A percentile compares a stretch with the other conserved stretches of the same genome.
Conservation (phyloP, 306 rosid genomes). For the Oxytropis ochrocephala region DNA sequence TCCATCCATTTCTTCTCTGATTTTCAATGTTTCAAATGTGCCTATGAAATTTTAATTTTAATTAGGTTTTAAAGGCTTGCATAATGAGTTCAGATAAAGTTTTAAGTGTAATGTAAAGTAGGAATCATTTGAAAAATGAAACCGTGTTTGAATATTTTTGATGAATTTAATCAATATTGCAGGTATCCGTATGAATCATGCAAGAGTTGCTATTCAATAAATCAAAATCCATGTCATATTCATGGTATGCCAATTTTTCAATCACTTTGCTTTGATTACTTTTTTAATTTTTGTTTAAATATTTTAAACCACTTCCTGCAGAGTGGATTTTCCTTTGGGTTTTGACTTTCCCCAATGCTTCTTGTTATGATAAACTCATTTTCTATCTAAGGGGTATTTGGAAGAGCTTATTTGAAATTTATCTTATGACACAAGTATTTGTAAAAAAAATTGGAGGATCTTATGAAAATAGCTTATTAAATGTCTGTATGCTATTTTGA, state of each 20-base stretch:
- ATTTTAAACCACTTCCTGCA: not conserved
- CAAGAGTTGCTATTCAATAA: conserved; percentile 88
- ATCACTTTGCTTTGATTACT: not conserved
- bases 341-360: not conserved
- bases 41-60: not conserved
- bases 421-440: too few species aligned
- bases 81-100: not conserved
- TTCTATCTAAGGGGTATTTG: not conserved
- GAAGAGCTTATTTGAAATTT: too few species aligned
- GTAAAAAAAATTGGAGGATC: too few species aligned
- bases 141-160: not conserved
- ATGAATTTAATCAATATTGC: conserved; percentile 25
- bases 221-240: conserved; percentile 88
- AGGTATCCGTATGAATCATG: conserved; percentile 86
- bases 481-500: too few species aligned
- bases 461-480: too few species aligned
- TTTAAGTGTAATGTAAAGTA: not conserved
- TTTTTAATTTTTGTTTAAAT: not conserved
- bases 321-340: not conserved
- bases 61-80: not conserved
- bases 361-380: not conserved
- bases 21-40: not conserved
- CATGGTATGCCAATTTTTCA: conserved; percentile 46
- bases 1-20: not conserved
- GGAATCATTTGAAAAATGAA: not conserved